These are phyloP conservation scores for Ilyonectria sp. DNA, from an alignment of 2,329 filamentous ascomycete species.

Conservation along the genomic window DNA sequence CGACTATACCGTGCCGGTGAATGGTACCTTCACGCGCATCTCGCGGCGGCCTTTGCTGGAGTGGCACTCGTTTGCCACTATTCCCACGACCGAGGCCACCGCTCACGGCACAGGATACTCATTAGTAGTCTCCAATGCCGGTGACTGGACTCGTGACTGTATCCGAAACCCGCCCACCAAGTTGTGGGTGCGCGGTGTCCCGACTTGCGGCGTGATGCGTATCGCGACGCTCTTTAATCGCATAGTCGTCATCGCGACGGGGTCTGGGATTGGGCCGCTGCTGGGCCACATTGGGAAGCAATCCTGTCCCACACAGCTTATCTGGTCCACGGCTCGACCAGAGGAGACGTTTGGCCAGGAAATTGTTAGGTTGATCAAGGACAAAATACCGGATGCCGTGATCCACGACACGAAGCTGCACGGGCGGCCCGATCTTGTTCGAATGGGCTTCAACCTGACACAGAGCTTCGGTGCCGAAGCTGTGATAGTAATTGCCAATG, in stretches of 20 bases:
- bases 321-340: constrained; percentile 79
- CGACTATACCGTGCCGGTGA: constrained; percentile 71
- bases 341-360: constrained; percentile 72
- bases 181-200: constrained; percentile 79
- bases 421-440: constrained; percentile 72
- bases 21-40: constrained; percentile 65
- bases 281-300: constrained; percentile 70
- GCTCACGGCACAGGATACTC: constrained; percentile 68
- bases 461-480: constrained; percentile 75
- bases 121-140: constrained; percentile 79
- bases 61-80: constrained; percentile 84
- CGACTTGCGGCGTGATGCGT: constrained; percentile 77
- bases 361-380: constrained; percentile 69
- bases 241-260: constrained; percentile 78
- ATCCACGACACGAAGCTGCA: constrained; percentile 76
- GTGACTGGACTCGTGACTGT: constrained; percentile 79
- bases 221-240: constrained; percentile 76
- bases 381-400: constrained; percentile 73
- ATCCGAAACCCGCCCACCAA: constrained; percentile 74
- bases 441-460: constrained; percentile 66
- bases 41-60: constrained; percentile 76
- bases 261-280: constrained; percentile 80
- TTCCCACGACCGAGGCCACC: constrained; percentile 67
- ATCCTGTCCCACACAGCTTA: constrained; percentile 69
- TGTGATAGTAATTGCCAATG: constrained; percentile 82